Conservation (phyloP, 768 basidiomycete species). For the Pleurotus giganteus region DNA sequence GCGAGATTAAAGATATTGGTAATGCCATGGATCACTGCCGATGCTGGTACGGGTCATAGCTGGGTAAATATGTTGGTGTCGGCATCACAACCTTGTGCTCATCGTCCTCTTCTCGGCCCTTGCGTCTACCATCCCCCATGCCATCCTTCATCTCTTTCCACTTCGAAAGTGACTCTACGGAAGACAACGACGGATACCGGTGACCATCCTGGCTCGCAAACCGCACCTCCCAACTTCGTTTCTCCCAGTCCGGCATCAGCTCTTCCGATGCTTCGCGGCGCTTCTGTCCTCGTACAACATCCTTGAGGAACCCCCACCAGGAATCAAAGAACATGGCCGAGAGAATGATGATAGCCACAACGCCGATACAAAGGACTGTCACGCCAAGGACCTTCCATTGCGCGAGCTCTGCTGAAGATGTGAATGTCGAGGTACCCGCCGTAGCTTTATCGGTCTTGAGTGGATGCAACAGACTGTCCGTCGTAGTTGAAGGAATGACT, state of each 20-base stretch:
- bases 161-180: constrained; percentile 36
- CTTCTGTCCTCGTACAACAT: constrained; percentile 41
- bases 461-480: not conserved
- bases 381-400: constrained; percentile 75
- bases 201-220: constrained; percentile 45
- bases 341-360: constrained; percentile 54
- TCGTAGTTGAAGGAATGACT: not conserved
- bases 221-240: constrained; percentile 56
- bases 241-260: constrained; percentile 64
- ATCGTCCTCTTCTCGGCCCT: constrained; percentile 12
- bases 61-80: constrained; percentile 22
- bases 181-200: constrained; percentile 42
- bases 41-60: constrained; percentile 21
- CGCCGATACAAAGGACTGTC: constrained; percentile 58
- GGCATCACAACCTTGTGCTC: constrained; percentile 12
- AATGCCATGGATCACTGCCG: not conserved
- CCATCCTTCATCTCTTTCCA: constrained; percentile 14
- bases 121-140: constrained; percentile 11
- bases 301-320: constrained; percentile 61
- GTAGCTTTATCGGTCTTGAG: not conserved
- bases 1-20: not conserved
- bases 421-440: constrained; percentile 14
- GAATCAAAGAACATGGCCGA: constrained; percentile 68
- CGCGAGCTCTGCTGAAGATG: constrained; percentile 41
- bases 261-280: constrained; percentile 39